Base-by-base conservation (phyloP, 108 stramenopile genomes). In the Nitzschia putrida region DNA sequence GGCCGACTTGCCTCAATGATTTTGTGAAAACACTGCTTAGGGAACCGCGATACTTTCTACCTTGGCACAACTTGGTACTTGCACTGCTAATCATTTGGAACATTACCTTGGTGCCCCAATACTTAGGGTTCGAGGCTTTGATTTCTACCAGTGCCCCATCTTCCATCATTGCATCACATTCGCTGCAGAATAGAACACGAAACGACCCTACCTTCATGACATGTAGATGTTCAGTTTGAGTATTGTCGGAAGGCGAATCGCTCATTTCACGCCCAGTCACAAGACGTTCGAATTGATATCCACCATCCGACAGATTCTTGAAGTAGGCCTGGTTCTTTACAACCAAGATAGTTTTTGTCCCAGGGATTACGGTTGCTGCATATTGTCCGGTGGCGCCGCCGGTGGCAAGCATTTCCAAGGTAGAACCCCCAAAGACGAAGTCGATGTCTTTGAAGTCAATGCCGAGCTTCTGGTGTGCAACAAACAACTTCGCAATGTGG, bases 241-340 rank as follows among this genome's bases (percentile, higher is more conserved):
- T 22, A 12, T 59, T 65, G n/a, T 66, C 65, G 29, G 21, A 39
- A 42, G 20, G 9, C 12, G 13, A 3, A 53, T 64, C 71, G 7
- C 59, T 24, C 42, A 66, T 58, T 23, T 8, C n/a, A 8, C 43
- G 14, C 14, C 74, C 74, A 3, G 74, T 75, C 43, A 68, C 23
- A 16, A 75, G 29, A 7, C 74, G 74, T 42, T 69, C 68, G 47
- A 75, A 75, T 53, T 75, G 74, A 54, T 68, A 75, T 13, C 74
- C 74, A 21, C 14, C 20, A 41, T 61, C 74, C 20, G 74, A 47
- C 7, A 42, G 24, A 50, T 68, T 61, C 24, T 25, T 12, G 3
- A 34, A 25, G 39, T 69, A 75, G 5, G 47, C 26, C 13, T 69
- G 22, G 8, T 55, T 24, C 37, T 68, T 61, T 23, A 24, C 39